Evolutionary conservation across 129 eudicot species (phyloP).

Genomic region (Scalesia atractyloides): DNA sequence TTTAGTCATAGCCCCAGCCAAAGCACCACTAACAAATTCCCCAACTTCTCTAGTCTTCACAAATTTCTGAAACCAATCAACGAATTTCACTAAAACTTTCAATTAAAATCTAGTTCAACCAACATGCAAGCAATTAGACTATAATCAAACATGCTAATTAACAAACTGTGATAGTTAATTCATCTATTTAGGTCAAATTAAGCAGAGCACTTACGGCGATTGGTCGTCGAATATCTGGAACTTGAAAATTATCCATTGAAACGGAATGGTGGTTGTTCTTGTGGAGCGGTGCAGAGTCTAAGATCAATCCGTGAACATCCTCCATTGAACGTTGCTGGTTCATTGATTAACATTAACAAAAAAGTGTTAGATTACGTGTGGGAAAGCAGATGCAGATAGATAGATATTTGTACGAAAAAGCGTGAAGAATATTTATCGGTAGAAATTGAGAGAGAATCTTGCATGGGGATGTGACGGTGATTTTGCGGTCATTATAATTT

Average conservation of each 20-base stretch:
- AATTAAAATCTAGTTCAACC: not conserved
- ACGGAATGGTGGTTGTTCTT: conserved; percentile 28
- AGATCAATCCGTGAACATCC: conserved; percentile 32
- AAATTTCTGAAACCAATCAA: conserved; percentile 48
- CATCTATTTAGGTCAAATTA: not conserved
- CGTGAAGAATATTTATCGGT: not conserved
- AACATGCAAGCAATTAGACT: not conserved
- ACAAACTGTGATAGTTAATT: not conserved
- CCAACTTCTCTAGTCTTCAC: conserved; percentile 73
- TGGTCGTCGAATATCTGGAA: conserved; percentile 33
- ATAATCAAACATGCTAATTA: not conserved
- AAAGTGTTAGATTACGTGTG: too few relatives aligned
- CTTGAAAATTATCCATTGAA: conserved; percentile 15
- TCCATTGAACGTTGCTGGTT: conserved; percentile 33
- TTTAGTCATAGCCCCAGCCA: conserved; percentile 98
- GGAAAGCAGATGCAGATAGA: too few relatives aligned
- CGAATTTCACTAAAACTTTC: not conserved
- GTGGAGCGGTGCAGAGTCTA: conserved; percentile 23
- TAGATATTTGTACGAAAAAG: not conserved
- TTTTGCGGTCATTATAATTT: conserved; percentile 31
- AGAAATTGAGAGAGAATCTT: not conserved
- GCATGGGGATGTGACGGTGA: conserved; percentile 31
- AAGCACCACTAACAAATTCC: conserved; percentile 93
- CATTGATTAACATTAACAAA: not conserved
- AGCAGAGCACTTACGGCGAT: conserved; percentile 12